Conservation (phyloP, 148 eudicot genomes). For the Tetragonia tetragonoides region DNA sequence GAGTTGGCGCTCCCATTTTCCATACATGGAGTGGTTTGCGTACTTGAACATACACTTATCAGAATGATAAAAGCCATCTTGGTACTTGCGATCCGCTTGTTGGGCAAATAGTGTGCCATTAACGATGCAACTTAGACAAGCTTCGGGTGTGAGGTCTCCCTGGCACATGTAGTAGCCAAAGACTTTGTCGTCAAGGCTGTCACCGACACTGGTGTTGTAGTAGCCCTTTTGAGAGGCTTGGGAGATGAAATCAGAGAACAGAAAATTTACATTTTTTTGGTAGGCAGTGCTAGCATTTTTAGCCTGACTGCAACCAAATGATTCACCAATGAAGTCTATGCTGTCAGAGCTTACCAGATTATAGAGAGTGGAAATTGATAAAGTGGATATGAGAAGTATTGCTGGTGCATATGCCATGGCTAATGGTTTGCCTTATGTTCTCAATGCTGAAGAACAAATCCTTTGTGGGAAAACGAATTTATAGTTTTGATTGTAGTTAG, state of each 20-base stretch:
- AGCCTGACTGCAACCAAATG: neutral
- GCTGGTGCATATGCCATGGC: neutral
- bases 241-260: neutral
- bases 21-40: constrained; percentile 13
- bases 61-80: neutral
- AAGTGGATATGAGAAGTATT: neutral
- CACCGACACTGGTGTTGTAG: constrained; percentile 1
- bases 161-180: constrained; percentile 24
- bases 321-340: neutral
- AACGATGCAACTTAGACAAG: constrained; percentile 8
- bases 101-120: neutral
- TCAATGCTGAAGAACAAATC: neutral
- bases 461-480: neutral
- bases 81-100: neutral
- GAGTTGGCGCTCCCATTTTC: neutral
- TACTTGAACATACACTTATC: constrained; percentile 6
- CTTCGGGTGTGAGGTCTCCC: neutral
- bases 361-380: neutral
- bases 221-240: neutral
- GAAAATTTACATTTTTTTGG: constrained; percentile 3
- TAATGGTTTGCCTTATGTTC: neutral
- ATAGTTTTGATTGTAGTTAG: no score
- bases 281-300: neutral
- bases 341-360: neutral
- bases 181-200: neutral